phyloP scores from a whole-genome alignment of 2,329 filamentous ascomycete species.

The Aspergillus latus region DNA sequence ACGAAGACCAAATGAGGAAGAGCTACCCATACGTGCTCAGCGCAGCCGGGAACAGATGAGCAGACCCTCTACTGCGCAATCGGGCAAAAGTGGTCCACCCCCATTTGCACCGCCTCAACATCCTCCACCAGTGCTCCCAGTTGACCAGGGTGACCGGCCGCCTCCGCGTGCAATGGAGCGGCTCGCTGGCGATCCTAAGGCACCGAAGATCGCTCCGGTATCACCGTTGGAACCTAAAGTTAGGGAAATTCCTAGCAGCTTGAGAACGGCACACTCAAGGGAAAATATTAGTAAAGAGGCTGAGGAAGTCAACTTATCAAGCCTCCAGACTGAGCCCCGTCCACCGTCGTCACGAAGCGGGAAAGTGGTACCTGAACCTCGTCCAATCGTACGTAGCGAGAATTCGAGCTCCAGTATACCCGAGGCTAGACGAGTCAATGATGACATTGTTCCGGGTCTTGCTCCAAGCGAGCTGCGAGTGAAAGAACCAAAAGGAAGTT shows the following conservation, averaged over 20 bases:
- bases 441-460: slow-evolving; percentile 31
- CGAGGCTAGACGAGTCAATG: slow-evolving; percentile 25
- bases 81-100: slow-evolving; percentile 36
- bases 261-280: slow-evolving; percentile 15
- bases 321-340: slow-evolving; percentile 24
- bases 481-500: slow-evolving; percentile 31
- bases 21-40: slow-evolving; percentile 37
- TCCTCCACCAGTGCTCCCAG: slow-evolving; percentile 24
- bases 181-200: slow-evolving; percentile 20
- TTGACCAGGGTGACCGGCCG: slow-evolving; percentile 26
- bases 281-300: slow-evolving; percentile 18
- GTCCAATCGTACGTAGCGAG: slow-evolving; percentile 22
- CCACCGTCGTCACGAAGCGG: slow-evolving; percentile 32
- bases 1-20: slow-evolving; percentile 39
- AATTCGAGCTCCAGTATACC: slow-evolving; percentile 20
- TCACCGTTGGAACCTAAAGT: slow-evolving; percentile 25
- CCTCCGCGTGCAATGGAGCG: slow-evolving; percentile 27
- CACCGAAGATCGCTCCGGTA: slow-evolving; percentile 16
- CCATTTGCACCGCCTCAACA: slow-evolving; percentile 29
- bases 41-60: slow-evolving; percentile 43
- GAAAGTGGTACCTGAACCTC: slow-evolving; percentile 21
- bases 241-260: slow-evolving; percentile 22
- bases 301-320: slow-evolving; percentile 23
- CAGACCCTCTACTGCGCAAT: slow-evolving; percentile 37
- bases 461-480: slow-evolving; percentile 29